Percentiles rank a stretch among this genome's conserved stretches.
These are phyloP conservation scores for Plantago elongata DNA, from an alignment of 257 asterid genomes.

Conservation along the genomic window DNA sequence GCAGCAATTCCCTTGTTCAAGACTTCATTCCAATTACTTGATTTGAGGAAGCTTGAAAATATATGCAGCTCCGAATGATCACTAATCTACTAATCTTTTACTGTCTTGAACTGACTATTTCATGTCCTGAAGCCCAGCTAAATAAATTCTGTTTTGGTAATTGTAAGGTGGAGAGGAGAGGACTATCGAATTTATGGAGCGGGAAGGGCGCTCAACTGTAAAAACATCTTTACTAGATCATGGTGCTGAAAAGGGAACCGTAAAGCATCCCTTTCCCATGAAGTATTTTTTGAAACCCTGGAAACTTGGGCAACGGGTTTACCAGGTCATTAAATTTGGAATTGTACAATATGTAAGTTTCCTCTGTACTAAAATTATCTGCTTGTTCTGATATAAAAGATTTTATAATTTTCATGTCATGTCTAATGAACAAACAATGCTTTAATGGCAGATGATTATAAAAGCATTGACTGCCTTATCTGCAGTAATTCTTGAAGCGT, in stretches of 20 bases:
- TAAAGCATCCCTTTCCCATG: conserved; percentile 87
- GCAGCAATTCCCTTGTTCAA: too few relatives aligned
- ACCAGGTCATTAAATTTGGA: conserved; percentile 92
- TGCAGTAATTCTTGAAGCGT: conserved; percentile 93
- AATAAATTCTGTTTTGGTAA: conserved; percentile 22
- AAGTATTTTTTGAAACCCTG: conserved; percentile 79
- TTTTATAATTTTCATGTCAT: conserved; percentile 3
- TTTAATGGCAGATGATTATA: conserved; percentile 81
- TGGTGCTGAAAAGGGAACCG: conserved; percentile 69
- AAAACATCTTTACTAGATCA: conserved; percentile 74
- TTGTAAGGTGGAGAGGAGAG: conserved; percentile 81
- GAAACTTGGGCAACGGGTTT: conserved; percentile 88
- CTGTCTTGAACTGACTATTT: conserved; percentile 8
- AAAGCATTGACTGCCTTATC: conserved; percentile 80
- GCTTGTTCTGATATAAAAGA: conserved; percentile 8
- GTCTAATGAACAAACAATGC: conserved; percentile 17
- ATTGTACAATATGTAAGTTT: conserved; percentile 94
- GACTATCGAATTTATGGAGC: conserved; percentile 76
- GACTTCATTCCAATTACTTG: too few relatives aligned
- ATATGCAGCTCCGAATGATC: conserved; percentile 18
- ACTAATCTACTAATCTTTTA: conserved; percentile 12
- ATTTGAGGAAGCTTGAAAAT: conserved; percentile 11
- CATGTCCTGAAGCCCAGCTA: conserved; percentile 9
- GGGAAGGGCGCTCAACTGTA: conserved; percentile 80
- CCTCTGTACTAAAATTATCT: conserved; percentile 16